Base-by-base conservation (phyloP, 345 rosid species). In the Conringia planisiliqua region DNA sequence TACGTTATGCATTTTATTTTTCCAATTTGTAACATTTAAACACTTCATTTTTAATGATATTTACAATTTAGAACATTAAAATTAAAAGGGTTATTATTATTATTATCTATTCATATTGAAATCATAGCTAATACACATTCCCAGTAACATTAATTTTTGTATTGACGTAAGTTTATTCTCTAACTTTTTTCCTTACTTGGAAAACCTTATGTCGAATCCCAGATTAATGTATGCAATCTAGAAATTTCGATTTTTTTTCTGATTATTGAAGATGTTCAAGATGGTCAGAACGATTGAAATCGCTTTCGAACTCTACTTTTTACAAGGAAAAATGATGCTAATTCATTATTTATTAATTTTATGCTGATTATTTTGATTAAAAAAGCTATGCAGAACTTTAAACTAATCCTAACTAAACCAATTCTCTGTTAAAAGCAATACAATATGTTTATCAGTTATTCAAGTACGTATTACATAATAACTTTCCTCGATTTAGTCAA, bases 401-500 rank as follows among this genome's bases (percentile, higher is more conserved):
- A 22, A 68, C 62, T 55, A 54, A 68, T 68, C 51, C 39, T 26
- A 55, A 17, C 76, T 73, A 43, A 38, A 65, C 58, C 27, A 55
- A 18, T 55, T 11, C 46, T 55, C 11, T 64, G 10, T 30, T 54
- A 9, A 16, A 55, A 43, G 38, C 43, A 56, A 39, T 44, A 44
- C 17, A 33, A 36, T 65, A 56, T 9, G 55, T 33, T 42, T 56
- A 22, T 47, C 29, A 18, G 16, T 52, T 27, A 51, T 29, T 43
- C 32, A 40, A 72, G 35, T 52, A 17, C 24, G 18, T 35, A 66
- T 43, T 32, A 12, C 71, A 33, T 17, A 26, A 2, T 32, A 74
- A 18, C 42, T 66, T 24, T 74, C 59, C 35, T 74, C 72, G 78
- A 47, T 74, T 48, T 66, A 17, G 13, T 46, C 26, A 57, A 74